phyloP scores from a whole-genome alignment of 2,329 filamentous ascomycete genomes.

The Coniochaeta sp. region DNA sequence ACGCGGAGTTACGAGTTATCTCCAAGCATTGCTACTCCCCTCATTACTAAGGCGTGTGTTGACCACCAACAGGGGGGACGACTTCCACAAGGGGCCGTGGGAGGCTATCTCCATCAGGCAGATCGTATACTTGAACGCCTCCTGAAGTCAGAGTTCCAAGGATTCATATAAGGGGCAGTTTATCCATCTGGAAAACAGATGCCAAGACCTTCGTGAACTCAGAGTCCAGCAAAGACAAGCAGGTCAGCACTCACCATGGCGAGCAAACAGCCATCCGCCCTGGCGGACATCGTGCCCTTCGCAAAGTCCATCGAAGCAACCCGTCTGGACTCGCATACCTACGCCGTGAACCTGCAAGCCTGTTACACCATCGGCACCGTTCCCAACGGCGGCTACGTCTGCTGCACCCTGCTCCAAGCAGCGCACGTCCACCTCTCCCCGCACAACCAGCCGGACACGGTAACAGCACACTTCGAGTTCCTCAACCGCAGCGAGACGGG shows the following conservation, averaged over 20 bases:
- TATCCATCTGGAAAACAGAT: no score
- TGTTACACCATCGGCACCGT: constrained; percentile 22
- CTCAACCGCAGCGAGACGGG: constrained; percentile 30
- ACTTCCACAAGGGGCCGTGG: no score
- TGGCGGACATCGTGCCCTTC: constrained; percentile 14
- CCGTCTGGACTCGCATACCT: constrained; percentile 14
- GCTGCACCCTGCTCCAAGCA: constrained; percentile 27
- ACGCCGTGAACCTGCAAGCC: constrained; percentile 14
- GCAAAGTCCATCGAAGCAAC: constrained; percentile 14
- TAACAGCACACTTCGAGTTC: constrained; percentile 34
- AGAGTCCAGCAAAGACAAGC: neutral
- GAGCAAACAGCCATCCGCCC: neutral
- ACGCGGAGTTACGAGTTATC: no score
- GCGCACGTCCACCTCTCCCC: neutral
- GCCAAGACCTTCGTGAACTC: no score
- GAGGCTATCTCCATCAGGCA: no score
- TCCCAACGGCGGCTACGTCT: constrained; percentile 40
- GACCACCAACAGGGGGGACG: no score
- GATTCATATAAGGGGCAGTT: no score
- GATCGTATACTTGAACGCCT: no score
- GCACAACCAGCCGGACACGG: constrained; percentile 25
- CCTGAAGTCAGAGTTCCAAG: no score
- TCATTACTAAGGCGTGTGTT: no score
- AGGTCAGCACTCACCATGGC: neutral
- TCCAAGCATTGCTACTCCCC: no score